Percentiles rank a stretch among this genome's conserved stretches.
These are phyloP conservation scores for Trametes maxima DNA, from an alignment of 768 basidiomycete species.

Conservation along the genomic window DNA sequence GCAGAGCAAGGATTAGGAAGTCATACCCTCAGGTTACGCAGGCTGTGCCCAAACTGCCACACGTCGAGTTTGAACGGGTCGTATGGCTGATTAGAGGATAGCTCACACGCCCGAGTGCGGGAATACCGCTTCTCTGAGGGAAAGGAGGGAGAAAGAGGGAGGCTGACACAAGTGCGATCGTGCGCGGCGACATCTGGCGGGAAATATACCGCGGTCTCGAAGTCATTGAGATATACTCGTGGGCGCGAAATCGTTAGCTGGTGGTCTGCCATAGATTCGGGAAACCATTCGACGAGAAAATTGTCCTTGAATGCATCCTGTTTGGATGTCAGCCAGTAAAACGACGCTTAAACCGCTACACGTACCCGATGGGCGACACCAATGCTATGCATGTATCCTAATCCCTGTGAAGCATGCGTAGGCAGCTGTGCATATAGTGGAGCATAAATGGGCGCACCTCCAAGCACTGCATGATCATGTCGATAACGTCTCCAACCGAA, in stretches of 20 bases:
- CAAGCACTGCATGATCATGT: slow-evolving; percentile 36
- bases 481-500: slow-evolving; percentile 34
- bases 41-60: slow-evolving; percentile 5
- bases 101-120: not conserved
- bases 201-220: slow-evolving; percentile 8
- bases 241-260: slow-evolving; percentile 1
- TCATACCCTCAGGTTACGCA: not conserved
- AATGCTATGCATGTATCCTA: not conserved
- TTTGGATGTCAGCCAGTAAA: not conserved
- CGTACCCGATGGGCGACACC: slow-evolving; percentile 8
- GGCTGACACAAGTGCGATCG: not conserved
- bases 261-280: not conserved
- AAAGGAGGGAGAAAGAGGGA: not conserved
- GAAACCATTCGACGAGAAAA: slow-evolving; percentile 12
- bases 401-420: not conserved
- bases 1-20: too few species aligned
- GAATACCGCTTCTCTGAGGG: not conserved
- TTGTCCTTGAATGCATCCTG: slow-evolving; percentile 15
- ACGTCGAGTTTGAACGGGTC: slow-evolving; percentile 8
- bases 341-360: not conserved
- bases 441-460: slow-evolving; percentile 30
- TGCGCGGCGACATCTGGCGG: not conserved
- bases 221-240: slow-evolving; percentile 10
- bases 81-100: not conserved
- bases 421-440: too few species aligned